Conservation (phyloP, 768 basidiomycete genomes). For the Gymnopilus dilepis region DNA sequence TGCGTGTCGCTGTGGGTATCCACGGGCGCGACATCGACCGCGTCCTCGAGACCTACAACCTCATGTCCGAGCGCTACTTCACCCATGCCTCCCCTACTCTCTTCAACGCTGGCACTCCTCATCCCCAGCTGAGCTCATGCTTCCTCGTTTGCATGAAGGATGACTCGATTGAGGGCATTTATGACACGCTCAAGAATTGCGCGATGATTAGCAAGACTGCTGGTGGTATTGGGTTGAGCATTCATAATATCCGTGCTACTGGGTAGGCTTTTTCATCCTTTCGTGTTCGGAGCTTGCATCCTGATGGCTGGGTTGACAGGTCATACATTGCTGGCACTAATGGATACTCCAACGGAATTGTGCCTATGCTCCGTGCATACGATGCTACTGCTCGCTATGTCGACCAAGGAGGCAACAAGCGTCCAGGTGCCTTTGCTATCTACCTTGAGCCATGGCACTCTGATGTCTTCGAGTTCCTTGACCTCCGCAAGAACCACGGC, state of each 20-base stretch:
- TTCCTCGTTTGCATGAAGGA: conserved; percentile 99
- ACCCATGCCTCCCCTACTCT: conserved; percentile 97
- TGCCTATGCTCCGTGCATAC: conserved; percentile 98
- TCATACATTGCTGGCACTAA: conserved; percentile 99
- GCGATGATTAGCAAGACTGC: conserved; percentile 99
- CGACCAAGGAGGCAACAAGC: conserved; percentile 99
- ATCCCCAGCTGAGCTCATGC: conserved; percentile 94
- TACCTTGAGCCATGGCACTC: conserved; percentile 99
- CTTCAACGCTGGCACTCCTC: conserved; percentile 97
- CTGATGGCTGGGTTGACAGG: conserved; percentile 41
- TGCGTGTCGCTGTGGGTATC: conserved; percentile 99
- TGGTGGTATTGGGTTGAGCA: conserved; percentile 95
- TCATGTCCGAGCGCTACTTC: conserved; percentile 98
- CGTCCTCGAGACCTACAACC: conserved; percentile 89
- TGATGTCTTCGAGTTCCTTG: conserved; percentile 96
- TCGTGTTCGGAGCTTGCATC: neutral
- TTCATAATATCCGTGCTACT: conserved; percentile 96
- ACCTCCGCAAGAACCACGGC: conserved; percentile 97
- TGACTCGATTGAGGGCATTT: conserved; percentile 98
- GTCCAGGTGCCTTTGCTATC: conserved; percentile 97
- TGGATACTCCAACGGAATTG: conserved; percentile 98
- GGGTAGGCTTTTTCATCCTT: conserved; percentile 55
- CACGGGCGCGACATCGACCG: conserved; percentile 90
- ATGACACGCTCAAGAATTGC: conserved; percentile 97
- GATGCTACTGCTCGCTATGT: conserved; percentile 99